These are phyloP conservation scores for Butyriboletus appendiculatus DNA, from an alignment of 1,284 basidiomycete species.

Conservation along the genomic window DNA sequence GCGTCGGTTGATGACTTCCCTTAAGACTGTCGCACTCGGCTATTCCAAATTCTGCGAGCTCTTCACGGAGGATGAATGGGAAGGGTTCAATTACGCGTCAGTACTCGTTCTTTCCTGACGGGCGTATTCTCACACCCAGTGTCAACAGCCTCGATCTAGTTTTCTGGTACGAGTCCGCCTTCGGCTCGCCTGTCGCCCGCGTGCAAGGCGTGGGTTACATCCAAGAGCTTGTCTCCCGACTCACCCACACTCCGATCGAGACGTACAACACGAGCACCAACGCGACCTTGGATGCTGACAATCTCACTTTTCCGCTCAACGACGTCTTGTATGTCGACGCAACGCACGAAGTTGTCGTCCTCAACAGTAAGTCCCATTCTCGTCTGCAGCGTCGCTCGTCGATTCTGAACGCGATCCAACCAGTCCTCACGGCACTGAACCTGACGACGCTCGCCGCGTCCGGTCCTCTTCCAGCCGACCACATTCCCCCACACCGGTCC, in stretches of 20 bases:
- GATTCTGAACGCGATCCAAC: background rate
- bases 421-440: slow-evolving; percentile 58
- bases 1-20: background rate
- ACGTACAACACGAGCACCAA: slow-evolving; percentile 79
- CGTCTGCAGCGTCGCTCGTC: background rate
- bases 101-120: slow-evolving; percentile 25
- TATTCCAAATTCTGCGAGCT: slow-evolving; percentile 89
- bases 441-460: slow-evolving; percentile 52
- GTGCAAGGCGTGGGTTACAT: slow-evolving; percentile 87
- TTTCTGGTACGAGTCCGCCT: slow-evolving; percentile 74
- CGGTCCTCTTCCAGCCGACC: slow-evolving; percentile 54
- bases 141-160: slow-evolving; percentile 12
- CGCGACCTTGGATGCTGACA: slow-evolving; percentile 69
- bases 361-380: slow-evolving; percentile 57
- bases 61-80: slow-evolving; percentile 90
- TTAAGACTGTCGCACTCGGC: slow-evolving; percentile 84
- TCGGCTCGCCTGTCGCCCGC: slow-evolving; percentile 74
- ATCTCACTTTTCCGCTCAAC: slow-evolving; percentile 76
- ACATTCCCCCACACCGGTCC: slow-evolving; percentile 50
- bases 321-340: slow-evolving; percentile 86
- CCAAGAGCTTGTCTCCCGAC: slow-evolving; percentile 78
- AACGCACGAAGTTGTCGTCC: slow-evolving; percentile 82
- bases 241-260: slow-evolving; percentile 73
- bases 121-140: background rate
- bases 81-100: slow-evolving; percentile 83